Evolutionary conservation across 331 rosid species (phyloP).

Genomic region (Ulmus americana): DNA sequence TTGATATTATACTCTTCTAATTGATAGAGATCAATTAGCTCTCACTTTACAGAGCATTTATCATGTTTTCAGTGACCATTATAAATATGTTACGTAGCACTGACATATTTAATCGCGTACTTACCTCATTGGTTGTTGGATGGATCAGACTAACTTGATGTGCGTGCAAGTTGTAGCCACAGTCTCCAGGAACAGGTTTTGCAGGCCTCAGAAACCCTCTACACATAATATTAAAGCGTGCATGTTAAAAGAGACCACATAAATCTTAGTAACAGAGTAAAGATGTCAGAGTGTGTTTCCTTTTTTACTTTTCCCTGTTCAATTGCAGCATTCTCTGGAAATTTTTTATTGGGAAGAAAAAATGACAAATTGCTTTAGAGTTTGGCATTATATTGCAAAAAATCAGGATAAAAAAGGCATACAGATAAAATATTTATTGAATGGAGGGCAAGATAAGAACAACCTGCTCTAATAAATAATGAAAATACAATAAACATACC

Average conservation of each 20-base stretch:
- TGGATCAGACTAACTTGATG: constrained; percentile 61
- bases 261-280: background rate
- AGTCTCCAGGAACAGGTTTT: constrained; percentile 88
- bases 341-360: background rate
- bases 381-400: background rate
- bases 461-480: background rate
- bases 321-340: no score
- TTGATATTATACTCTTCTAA: background rate
- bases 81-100: background rate
- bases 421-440: background rate
- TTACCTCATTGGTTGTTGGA: constrained; percentile 66
- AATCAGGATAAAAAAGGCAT: background rate
- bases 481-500: constrained; percentile 40
- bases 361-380: background rate
- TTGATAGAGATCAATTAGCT: background rate
- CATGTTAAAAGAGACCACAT: background rate
- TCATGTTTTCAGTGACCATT: background rate
- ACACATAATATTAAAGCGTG: constrained; percentile 2
- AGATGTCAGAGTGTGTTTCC: background rate
- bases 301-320: background rate
- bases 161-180: constrained; percentile 83
- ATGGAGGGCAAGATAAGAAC: background rate
- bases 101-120: background rate
- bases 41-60: background rate
- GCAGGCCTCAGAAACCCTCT: constrained; percentile 71